These are phyloP conservation scores for Candida freyschussii DNA, from an alignment of 1,139 yeast species.

Conservation along the genomic window DNA sequence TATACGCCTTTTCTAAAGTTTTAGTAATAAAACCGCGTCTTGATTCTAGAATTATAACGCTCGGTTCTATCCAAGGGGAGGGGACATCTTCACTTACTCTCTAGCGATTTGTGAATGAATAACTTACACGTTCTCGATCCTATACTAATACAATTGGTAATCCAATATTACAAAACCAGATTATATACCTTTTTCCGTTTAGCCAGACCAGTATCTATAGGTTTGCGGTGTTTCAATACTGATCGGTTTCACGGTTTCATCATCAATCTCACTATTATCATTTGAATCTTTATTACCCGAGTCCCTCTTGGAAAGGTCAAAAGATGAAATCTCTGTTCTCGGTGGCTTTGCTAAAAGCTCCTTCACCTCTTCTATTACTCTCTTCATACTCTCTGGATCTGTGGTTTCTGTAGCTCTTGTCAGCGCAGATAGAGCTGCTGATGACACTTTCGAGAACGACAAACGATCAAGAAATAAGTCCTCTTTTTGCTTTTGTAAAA, in stretches of 20 bases:
- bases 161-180: no score
- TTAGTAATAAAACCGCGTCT: no score
- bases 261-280: slow-evolving; percentile 16
- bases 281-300: slow-evolving; percentile 3
- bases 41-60: no score
- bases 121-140: no score
- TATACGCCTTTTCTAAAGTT: no score
- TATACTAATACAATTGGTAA: no score
- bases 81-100: no score
- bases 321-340: slow-evolving; percentile 22
- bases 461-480: slow-evolving; percentile 76
- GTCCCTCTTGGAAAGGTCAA: slow-evolving; percentile 12
- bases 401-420: slow-evolving; percentile 9
- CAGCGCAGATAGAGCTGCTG: slow-evolving; percentile 19
- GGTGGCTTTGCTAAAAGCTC: slow-evolving; percentile 49
- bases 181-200: no score
- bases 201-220: slow-evolving; percentile 83
- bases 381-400: slow-evolving; percentile 25
- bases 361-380: slow-evolving; percentile 43
- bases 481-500: slow-evolving; percentile 72
- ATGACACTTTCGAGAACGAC: slow-evolving; percentile 41
- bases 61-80: no score
- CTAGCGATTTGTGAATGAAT: no score
- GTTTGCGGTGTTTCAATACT: slow-evolving; percentile 79
- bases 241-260: slow-evolving; percentile 54